Conservation (phyloP, 2,329 filamentous ascomycete genomes). For the Exophiala viscosa region DNA sequence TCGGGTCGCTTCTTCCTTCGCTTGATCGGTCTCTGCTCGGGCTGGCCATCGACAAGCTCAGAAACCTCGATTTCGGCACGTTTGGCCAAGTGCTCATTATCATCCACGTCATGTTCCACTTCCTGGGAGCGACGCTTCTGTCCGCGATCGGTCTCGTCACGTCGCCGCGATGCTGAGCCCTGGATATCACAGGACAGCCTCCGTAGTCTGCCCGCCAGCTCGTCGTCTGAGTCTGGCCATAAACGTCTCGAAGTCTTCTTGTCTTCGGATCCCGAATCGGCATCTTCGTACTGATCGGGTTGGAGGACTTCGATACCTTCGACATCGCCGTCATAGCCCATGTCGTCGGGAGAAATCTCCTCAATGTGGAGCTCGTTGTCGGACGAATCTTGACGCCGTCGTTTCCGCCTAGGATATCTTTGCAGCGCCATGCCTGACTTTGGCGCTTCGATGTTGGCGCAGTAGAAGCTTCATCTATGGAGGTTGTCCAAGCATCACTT, state of each 20-base stretch:
- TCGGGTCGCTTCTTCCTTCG: conserved; percentile 11
- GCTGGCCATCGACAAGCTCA: conserved; percentile 15
- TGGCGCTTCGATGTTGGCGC: too few relatives aligned
- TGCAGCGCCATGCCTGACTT: conserved; percentile 4
- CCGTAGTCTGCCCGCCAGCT: conserved; percentile 22
- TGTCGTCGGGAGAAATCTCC: conserved; percentile 30
- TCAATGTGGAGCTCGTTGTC: conserved; percentile 27
- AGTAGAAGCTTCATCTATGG: too few relatives aligned
- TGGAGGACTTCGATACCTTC: conserved; percentile 34
- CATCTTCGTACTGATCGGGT: conserved; percentile 37
- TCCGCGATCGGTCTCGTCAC: conserved; percentile 4
- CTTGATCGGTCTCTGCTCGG: conserved; percentile 16
- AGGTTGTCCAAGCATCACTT: too few relatives aligned
- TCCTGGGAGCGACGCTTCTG: conserved; percentile 17
- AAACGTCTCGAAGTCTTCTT: conserved; percentile 36
- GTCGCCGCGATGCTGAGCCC: background rate
- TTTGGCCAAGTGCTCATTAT: background rate
- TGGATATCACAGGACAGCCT: conserved; percentile 18
- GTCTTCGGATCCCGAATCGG: conserved; percentile 26
- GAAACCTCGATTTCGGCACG: conserved; percentile 21
- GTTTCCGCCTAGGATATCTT: conserved; percentile 11
- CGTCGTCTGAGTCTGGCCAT: conserved; percentile 27
- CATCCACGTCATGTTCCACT: conserved; percentile 6
- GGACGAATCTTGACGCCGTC: conserved; percentile 27
- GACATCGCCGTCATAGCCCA: conserved; percentile 32